These are phyloP conservation scores for Trichoderma parareesei DNA, from an alignment of 495 filamentous ascomycete genomes.

Conservation along the genomic window DNA sequence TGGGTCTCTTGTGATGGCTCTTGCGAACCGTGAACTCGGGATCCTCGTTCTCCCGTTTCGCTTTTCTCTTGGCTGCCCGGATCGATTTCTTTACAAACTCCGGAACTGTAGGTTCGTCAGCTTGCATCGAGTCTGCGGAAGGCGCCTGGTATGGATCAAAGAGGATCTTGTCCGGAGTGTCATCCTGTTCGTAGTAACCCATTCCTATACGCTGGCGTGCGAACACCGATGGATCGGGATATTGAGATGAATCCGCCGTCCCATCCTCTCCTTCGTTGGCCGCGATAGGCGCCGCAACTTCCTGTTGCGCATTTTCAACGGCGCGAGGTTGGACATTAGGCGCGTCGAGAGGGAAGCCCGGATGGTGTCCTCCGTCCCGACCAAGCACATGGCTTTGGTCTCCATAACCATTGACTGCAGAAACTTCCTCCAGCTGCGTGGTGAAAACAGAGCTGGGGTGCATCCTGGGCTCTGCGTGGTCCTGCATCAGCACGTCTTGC, in stretches of 20 bases:
- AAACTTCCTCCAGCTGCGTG: conserved; percentile 21
- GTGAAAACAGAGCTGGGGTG: conserved; percentile 26
- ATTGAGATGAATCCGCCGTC: conserved; percentile 29
- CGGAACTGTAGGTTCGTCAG: conserved; percentile 33
- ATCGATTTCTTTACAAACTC: conserved; percentile 42
- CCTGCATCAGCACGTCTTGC: conserved; percentile 26
- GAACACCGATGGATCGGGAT: conserved; percentile 39
- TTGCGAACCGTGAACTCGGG: conserved; percentile 35
- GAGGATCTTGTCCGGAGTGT: conserved; percentile 40
- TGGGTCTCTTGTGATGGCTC: conserved; percentile 32
- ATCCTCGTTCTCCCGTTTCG: conserved; percentile 37
- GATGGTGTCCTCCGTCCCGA: conserved; percentile 24
- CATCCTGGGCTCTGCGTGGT: conserved; percentile 21
- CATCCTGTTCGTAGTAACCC: conserved; percentile 48
- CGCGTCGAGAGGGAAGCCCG: conserved; percentile 12
- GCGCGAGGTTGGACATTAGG: conserved; percentile 12
- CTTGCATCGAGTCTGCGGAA: conserved; percentile 26
- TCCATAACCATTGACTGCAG: conserved; percentile 25
- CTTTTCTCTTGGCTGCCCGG: conserved; percentile 36
- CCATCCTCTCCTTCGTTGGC: neutral
- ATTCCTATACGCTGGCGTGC: conserved; percentile 40
- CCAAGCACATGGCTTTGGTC: conserved; percentile 24
- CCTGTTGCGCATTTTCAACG: neutral
- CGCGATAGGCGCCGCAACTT: neutral
- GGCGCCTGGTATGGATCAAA: conserved; percentile 42